Percentiles rank a stretch among this genome's conserved stretches.
Evolutionary conservation across 805 yeast species (phyloP).

Genomic region (Schwanniomyces pseudopolymorphus): DNA sequence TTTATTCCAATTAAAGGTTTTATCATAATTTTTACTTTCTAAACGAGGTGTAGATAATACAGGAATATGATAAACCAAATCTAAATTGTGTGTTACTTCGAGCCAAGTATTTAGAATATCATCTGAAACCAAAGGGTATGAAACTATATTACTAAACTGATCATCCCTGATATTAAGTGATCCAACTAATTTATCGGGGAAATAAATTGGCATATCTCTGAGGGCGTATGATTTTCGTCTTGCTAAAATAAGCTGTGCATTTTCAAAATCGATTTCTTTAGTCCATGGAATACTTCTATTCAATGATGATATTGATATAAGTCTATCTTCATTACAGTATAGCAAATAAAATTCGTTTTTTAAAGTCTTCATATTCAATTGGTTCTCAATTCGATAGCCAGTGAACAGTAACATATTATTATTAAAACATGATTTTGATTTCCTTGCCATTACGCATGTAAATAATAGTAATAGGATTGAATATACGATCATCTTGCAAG

Average conservation of each 20-base stretch:
- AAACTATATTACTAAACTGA: not conserved
- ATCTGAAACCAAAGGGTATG: slow-evolving; percentile 26
- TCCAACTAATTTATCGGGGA: slow-evolving; percentile 29
- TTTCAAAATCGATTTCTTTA: slow-evolving; percentile 8
- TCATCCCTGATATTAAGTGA: slow-evolving; percentile 10
- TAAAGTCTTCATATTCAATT: slow-evolving; percentile 11
- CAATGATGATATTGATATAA: slow-evolving; percentile 17
- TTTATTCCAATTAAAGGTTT: slow-evolving; percentile 15
- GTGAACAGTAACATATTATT: not conserved
- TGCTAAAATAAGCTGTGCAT: slow-evolving; percentile 14
- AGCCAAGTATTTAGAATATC: slow-evolving; percentile 27
- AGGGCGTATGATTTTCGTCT: slow-evolving; percentile 21
- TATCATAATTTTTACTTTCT: slow-evolving; percentile 16
- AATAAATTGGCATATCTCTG: slow-evolving; percentile 20
- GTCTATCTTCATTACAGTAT: slow-evolving; percentile 29
- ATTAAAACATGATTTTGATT: not conserved
- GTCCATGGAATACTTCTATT: slow-evolving; percentile 27
- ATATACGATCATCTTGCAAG: not conserved
- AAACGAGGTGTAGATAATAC: slow-evolving; percentile 27
- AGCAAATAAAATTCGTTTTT: slow-evolving; percentile 19
- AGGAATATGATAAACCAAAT: slow-evolving; percentile 25
- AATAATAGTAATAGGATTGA: not conserved
- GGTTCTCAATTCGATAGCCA: slow-evolving; percentile 30
- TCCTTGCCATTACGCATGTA: not conserved
- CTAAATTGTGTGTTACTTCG: slow-evolving; percentile 18